A percentile compares a stretch with the other conserved stretches of the same genome.
These are phyloP conservation scores for Sporothrix sp. DNA, from an alignment of 2,329 filamentous ascomycete genomes.

Conservation along the genomic window DNA sequence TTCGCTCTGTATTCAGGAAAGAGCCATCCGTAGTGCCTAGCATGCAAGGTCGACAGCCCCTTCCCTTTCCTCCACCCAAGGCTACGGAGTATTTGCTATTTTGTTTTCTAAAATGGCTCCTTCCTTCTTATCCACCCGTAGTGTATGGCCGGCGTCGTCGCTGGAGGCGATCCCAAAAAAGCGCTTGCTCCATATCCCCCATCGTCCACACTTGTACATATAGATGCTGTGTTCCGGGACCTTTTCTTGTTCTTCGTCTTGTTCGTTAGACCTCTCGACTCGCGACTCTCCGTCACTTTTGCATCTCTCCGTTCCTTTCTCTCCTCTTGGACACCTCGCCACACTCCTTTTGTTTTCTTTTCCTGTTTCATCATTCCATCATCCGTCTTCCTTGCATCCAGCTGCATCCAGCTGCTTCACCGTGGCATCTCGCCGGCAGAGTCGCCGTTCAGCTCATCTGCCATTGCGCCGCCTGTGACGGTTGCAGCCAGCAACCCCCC, in stretches of 20 bases:
- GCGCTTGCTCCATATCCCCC: background rate
- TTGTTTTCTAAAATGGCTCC: constrained; percentile 5
- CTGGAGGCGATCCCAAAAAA: constrained; percentile 2
- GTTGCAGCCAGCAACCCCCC: too few relatives aligned
- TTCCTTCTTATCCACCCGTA: background rate
- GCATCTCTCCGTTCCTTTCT: background rate
- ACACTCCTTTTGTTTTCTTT: background rate
- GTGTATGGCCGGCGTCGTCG: background rate
- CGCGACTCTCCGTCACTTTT: background rate
- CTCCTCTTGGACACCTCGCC: background rate
- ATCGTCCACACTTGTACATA: constrained; percentile 4
- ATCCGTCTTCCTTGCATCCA: background rate
- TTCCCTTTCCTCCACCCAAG: background rate
- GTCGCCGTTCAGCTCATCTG: too few relatives aligned
- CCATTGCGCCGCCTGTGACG: too few relatives aligned
- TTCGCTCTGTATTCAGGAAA: background rate
- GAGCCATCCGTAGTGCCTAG: constrained; percentile 4
- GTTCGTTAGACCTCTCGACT: background rate
- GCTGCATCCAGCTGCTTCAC: too few relatives aligned
- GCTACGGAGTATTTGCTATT: constrained; percentile 2
- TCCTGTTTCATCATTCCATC: background rate
- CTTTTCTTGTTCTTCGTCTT: constrained; percentile 2
- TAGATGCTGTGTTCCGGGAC: constrained; percentile 6
- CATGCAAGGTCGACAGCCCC: background rate
- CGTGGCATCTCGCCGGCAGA: too few relatives aligned